A percentile compares a stretch with the other conserved stretches of the same genome.
Evolutionary conservation across 2,329 filamentous ascomycete genomes (phyloP).

Genomic region (Dissoconium aciculare): DNA sequence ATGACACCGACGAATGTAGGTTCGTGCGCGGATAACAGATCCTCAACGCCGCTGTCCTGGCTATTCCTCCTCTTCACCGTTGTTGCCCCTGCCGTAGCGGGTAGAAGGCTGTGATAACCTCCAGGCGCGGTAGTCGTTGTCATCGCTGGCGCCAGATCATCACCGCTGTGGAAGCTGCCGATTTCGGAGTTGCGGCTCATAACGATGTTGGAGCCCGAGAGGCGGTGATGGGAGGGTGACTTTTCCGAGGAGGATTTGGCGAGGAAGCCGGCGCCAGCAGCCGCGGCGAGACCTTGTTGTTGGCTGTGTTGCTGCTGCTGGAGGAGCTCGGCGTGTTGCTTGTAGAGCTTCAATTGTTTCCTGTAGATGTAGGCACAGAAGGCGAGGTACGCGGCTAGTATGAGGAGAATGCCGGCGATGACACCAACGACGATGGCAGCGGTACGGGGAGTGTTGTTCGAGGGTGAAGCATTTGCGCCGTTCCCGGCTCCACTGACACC

Average conservation of each 20-base stretch:
- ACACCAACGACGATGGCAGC: slow-evolving; percentile 44
- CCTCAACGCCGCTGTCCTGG: slow-evolving; percentile 43
- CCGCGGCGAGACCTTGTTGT: too few species aligned
- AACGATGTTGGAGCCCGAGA: slow-evolving; percentile 14
- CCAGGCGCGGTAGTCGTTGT: slow-evolving; percentile 23
- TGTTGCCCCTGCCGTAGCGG: slow-evolving; percentile 16
- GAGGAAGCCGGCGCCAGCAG: too few species aligned
- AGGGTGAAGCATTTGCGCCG: slow-evolving; percentile 34
- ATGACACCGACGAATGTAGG: slow-evolving; percentile 50
- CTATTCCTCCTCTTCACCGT: slow-evolving; percentile 26
- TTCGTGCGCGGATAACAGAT: slow-evolving; percentile 47
- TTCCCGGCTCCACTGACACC: slow-evolving; percentile 34
- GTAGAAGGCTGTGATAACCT: slow-evolving; percentile 18
- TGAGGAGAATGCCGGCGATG: slow-evolving; percentile 49
- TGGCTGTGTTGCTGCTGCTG: slow-evolving; percentile 32
- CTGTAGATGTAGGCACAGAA: slow-evolving; percentile 63
- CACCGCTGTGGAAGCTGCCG: slow-evolving; percentile 8
- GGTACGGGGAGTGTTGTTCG: too few species aligned
- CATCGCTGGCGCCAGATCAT: slow-evolving; percentile 5
- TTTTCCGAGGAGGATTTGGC: slow-evolving; percentile 26
- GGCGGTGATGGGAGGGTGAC: slow-evolving; percentile 17
- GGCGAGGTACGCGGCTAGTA: slow-evolving; percentile 49
- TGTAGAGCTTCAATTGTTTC: slow-evolving; percentile 54
- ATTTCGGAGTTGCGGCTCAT: slow-evolving; percentile 8
- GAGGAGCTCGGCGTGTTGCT: slow-evolving; percentile 50